Conservation (phyloP, 2,329 filamentous ascomycete genomes). For the Xylariaceae sp. region DNA sequence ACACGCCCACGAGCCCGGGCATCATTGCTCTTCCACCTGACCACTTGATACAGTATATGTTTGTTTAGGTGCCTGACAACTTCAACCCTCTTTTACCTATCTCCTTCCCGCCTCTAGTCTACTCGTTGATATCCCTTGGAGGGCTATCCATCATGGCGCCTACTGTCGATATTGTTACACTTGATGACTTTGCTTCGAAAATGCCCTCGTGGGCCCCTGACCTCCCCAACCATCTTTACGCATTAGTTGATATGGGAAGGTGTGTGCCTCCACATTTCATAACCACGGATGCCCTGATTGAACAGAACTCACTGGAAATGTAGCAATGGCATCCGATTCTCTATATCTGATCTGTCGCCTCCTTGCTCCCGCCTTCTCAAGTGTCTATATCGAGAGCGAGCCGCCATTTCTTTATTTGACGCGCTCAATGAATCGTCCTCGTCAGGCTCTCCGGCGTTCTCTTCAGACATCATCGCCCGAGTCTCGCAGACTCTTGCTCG, state of each 20-base stretch:
- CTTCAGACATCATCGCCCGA: constrained; percentile 63
- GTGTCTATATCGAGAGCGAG: constrained; percentile 79
- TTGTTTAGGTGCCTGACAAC: no score
- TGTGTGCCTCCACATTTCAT: constrained; percentile 39
- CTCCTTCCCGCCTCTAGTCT: background rate
- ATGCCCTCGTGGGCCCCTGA: constrained; percentile 57
- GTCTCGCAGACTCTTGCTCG: constrained; percentile 72
- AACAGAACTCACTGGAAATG: constrained; percentile 11
- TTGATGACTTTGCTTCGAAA: constrained; percentile 58
- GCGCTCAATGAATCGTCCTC: constrained; percentile 65
- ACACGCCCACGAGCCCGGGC: no score
- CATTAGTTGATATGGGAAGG: constrained; percentile 68
- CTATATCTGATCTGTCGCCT: constrained; percentile 80
- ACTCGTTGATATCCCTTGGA: background rate
- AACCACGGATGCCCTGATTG: background rate
- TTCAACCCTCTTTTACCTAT: background rate
- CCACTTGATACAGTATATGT: no score
- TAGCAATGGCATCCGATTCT: constrained; percentile 93
- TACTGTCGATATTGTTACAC: constrained; percentile 53
- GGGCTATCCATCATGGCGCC: constrained; percentile 39
- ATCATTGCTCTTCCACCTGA: no score
- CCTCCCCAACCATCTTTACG: constrained; percentile 58
- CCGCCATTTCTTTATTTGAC: constrained; percentile 86
- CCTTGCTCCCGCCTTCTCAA: constrained; percentile 74
- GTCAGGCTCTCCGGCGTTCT: constrained; percentile 49